Conservation (phyloP, 768 basidiomycete species). For the Dioszegia hungarica region DNA sequence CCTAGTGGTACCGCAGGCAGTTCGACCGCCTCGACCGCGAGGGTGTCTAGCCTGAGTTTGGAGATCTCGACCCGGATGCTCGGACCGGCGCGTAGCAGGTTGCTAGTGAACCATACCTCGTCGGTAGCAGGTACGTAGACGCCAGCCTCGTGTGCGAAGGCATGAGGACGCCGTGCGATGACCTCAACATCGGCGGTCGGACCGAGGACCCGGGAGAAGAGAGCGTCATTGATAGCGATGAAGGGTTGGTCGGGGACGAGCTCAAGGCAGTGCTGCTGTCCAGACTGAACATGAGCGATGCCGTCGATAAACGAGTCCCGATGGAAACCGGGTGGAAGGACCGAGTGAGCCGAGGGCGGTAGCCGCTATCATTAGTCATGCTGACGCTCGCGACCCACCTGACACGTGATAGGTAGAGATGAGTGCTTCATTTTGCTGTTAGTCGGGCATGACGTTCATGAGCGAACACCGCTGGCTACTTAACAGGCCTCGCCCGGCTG, state of each 20-base stretch:
- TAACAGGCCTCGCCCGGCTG: no score
- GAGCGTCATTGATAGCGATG: constrained; percentile 2
- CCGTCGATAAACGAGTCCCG: background rate
- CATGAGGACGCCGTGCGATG: background rate
- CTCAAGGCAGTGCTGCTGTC: background rate
- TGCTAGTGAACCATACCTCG: constrained; percentile 23
- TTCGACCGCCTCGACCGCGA: background rate
- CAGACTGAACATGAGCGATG: background rate
- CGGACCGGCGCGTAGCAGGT: background rate
- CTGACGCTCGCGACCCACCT: no score
- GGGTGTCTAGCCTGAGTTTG: background rate
- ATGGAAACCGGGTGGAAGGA: background rate
- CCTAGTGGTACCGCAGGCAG: background rate
- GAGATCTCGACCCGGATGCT: background rate
- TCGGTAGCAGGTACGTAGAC: constrained; percentile 2
- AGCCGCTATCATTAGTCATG: no score
- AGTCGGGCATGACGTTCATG: no score
- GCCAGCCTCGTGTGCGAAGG: constrained; percentile 26
- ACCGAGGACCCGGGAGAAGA: constrained; percentile 6
- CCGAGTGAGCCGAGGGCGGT: background rate
- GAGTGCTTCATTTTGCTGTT: no score
- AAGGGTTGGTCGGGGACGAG: constrained; percentile 1
- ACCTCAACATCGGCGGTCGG: background rate
- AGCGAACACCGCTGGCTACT: no score
- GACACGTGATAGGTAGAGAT: no score